Conservation (phyloP, 1,139 yeast species). For the Yamadazyma spencermartinsiae region DNA sequence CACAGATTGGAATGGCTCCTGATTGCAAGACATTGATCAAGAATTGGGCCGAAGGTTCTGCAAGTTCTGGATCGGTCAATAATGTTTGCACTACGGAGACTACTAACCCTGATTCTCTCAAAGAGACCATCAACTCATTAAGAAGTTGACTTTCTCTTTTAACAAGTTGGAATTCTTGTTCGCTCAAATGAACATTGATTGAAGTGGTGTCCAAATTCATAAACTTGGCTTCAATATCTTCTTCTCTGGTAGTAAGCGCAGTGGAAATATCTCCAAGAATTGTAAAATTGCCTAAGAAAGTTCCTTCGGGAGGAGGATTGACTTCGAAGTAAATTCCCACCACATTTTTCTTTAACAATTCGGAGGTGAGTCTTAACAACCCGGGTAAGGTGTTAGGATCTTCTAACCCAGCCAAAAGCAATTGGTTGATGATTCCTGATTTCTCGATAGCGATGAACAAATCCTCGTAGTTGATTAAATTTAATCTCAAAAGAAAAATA, state of each 20-base stretch:
- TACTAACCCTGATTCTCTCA: constrained; percentile 30
- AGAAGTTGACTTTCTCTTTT: constrained; percentile 25
- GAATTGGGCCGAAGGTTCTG: constrained; percentile 29
- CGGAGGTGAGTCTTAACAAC: constrained; percentile 24
- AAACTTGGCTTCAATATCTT: neutral
- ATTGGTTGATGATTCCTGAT: constrained; percentile 27
- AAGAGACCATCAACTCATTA: constrained; percentile 22
- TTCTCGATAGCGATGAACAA: constrained; percentile 26
- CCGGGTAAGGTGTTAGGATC: constrained; percentile 31
- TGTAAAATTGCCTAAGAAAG: constrained; percentile 1
- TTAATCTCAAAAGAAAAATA: constrained; percentile 22
- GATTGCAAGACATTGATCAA: constrained; percentile 25
- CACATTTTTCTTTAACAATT: constrained; percentile 24
- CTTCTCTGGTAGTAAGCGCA: neutral
- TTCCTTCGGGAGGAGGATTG: constrained; percentile 8
- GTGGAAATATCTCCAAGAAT: neutral
- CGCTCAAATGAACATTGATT: neutral
- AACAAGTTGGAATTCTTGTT: constrained; percentile 2
- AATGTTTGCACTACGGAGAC: constrained; percentile 25
- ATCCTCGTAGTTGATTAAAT: constrained; percentile 25
- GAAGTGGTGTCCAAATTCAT: neutral
- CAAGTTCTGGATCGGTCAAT: constrained; percentile 28
- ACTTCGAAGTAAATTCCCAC: constrained; percentile 17
- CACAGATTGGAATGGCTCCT: constrained; percentile 23
- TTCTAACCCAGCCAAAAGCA: constrained; percentile 22